These are phyloP conservation scores for Candida succiphila DNA, from an alignment of 805 yeast genomes.

Conservation along the genomic window DNA sequence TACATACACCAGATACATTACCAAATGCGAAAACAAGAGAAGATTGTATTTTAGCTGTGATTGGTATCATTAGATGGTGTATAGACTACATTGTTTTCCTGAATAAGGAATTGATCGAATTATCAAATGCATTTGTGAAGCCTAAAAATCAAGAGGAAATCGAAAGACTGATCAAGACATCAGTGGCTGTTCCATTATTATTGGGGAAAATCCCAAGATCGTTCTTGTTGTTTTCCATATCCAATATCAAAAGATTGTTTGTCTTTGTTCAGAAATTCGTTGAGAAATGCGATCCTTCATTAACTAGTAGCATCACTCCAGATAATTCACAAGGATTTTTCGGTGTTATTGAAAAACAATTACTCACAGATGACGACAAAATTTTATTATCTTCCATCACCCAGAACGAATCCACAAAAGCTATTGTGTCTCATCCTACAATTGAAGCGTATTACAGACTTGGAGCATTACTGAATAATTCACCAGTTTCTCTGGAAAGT, in stretches of 20 bases:
- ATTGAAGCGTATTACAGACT: constrained; percentile 41
- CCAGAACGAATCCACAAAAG: constrained; percentile 3
- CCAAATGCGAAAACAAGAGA: constrained; percentile 36
- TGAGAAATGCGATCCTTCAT: constrained; percentile 33
- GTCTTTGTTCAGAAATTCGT: constrained; percentile 48
- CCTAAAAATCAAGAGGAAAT: constrained; percentile 11
- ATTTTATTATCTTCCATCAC: not conserved
- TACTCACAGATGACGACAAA: not conserved
- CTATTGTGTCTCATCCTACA: constrained; percentile 30
- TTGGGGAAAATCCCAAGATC: constrained; percentile 64
- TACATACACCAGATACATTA: constrained; percentile 35
- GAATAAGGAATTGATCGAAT: constrained; percentile 60
- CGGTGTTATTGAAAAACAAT: constrained; percentile 13
- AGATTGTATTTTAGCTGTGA: constrained; percentile 48
- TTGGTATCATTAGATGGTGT: constrained; percentile 85
- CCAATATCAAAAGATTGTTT: constrained; percentile 54
- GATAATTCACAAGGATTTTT: constrained; percentile 23
- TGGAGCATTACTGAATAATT: constrained; percentile 34
- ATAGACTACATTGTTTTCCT: constrained; percentile 65
- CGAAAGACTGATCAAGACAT: constrained; percentile 11
- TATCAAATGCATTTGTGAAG: constrained; percentile 21
- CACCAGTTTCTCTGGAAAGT: constrained; percentile 44
- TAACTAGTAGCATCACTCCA: constrained; percentile 15
- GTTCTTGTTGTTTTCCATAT: constrained; percentile 53
- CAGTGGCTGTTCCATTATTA: constrained; percentile 46